These are phyloP conservation scores for Kwoniella dejecticola DNA, from an alignment of 768 basidiomycete genomes.

Conservation along the genomic window DNA sequence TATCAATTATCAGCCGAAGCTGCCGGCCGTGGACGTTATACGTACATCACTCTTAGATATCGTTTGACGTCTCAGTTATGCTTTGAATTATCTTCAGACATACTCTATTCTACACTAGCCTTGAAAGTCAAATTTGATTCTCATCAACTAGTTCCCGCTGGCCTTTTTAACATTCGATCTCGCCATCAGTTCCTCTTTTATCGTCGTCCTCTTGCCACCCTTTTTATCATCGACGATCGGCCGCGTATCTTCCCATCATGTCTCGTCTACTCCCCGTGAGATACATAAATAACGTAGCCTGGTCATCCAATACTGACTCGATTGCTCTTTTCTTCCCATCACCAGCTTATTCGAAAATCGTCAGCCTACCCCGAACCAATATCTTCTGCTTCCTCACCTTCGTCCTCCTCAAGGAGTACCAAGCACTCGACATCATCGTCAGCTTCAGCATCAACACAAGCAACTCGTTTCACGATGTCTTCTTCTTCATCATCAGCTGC, in stretches of 20 bases:
- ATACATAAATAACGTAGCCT: neutral
- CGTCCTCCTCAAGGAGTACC: neutral
- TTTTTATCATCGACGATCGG: neutral
- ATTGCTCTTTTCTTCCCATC: neutral
- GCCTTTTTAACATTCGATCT: neutral
- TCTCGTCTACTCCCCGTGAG: constrained; percentile 11
- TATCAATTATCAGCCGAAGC: too few species aligned
- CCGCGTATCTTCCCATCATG: constrained; percentile 1
- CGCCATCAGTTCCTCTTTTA: too few species aligned
- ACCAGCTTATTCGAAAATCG: constrained; percentile 5
- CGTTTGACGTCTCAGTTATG: too few species aligned
- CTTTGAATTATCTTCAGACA: too few species aligned
- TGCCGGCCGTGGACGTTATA: too few species aligned
- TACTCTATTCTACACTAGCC: too few species aligned
- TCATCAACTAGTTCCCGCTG: neutral
- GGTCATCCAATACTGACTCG: neutral
- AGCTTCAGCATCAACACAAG: neutral
- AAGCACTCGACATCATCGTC: neutral
- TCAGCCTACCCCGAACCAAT: constrained; percentile 2
- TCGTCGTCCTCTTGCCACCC: neutral
- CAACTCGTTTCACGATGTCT: constrained; percentile 10
- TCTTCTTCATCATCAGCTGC: constrained; percentile 16
- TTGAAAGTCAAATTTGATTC: neutral
- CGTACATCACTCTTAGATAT: neutral
- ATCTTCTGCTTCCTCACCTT: constrained; percentile 2